Percentiles rank a stretch among this genome's conserved stretches.
Evolutionary conservation across 352 stramenopile genomes (phyloP).

Genomic region (Globisporangium uncinulatum): DNA sequence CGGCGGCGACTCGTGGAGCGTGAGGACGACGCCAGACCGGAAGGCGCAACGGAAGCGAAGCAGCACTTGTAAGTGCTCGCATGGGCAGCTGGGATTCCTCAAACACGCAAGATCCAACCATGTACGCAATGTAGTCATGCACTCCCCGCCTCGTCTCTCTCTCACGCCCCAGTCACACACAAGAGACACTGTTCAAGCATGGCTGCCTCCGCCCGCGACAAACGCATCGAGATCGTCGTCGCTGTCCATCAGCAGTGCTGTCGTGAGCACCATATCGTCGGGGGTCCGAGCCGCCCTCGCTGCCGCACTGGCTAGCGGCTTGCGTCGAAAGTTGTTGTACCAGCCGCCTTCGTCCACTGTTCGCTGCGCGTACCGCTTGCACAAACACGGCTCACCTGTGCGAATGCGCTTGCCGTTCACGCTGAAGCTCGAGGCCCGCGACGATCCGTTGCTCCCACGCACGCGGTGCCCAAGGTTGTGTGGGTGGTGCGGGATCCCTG

Average conservation of each 20-base stretch:
- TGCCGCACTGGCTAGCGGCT: neutral
- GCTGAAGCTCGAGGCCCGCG: conserved; percentile 1
- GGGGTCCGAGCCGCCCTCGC: neutral
- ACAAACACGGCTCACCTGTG: neutral
- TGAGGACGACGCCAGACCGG: neutral
- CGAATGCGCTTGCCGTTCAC: neutral
- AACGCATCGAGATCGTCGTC: conserved; percentile 3
- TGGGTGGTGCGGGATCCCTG: neutral
- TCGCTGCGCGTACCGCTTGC: neutral
- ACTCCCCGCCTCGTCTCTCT: neutral
- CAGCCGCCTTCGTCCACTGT: neutral
- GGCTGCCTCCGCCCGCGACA: neutral
- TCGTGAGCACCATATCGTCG: conserved; percentile 1
- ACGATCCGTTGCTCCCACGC: neutral
- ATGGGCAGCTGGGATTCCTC: neutral
- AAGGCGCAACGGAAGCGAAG: neutral
- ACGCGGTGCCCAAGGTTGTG: neutral
- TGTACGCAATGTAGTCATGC: neutral
- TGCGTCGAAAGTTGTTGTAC: conserved; percentile 1
- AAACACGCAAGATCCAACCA: neutral
- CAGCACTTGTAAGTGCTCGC: neutral
- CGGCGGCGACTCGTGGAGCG: conserved; percentile 37
- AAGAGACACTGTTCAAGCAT: neutral
- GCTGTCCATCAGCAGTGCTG: conserved; percentile 1
- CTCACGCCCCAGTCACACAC: neutral